Conservation (phyloP, 192 early-diverging fungal genomes). For the Tieghemiomyces parasiticus region DNA sequence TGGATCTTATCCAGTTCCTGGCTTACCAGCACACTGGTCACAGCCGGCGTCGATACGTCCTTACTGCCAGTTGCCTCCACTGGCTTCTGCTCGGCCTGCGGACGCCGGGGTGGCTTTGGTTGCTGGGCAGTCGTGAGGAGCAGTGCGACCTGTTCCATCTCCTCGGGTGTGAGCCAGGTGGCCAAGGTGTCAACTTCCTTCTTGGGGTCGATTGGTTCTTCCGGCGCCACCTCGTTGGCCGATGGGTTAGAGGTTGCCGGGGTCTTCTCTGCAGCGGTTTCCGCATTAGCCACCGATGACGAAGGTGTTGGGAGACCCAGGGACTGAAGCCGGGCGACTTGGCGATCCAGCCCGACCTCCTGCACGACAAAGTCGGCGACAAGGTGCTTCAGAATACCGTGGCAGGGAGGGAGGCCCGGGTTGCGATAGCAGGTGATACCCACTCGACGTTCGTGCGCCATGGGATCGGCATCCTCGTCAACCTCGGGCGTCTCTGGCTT, state of each 20-base stretch:
- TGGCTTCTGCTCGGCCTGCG: no score
- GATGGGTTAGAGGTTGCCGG: slow-evolving; percentile 11
- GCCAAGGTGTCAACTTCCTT: slow-evolving; percentile 16
- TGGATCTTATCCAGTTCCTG: slow-evolving; percentile 12
- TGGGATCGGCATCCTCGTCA: background rate
- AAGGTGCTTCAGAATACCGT: slow-evolving; percentile 39
- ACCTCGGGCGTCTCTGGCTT: no score
- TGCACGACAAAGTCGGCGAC: slow-evolving; percentile 84
- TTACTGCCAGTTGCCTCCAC: no score
- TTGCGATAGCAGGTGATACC: background rate
- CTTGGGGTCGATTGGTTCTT: slow-evolving; percentile 17
- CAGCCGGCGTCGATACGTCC: no score
- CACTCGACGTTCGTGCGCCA: background rate
- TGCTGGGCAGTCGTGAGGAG: background rate
- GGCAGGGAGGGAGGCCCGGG: slow-evolving; percentile 14
- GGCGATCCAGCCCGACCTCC: slow-evolving; percentile 63
- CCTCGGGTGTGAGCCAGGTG: slow-evolving; percentile 12
- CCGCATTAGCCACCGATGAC: background rate
- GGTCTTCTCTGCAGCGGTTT: background rate
- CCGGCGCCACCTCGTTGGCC: slow-evolving; percentile 18
- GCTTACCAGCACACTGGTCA: slow-evolving; percentile 1
- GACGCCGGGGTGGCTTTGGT: no score
- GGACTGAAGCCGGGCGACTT: slow-evolving; percentile 44
- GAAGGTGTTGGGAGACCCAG: background rate
- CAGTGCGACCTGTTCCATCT: background rate